Evolutionary conservation across 108 stramenopile species (phyloP).

Genomic region (Fistulifera solaris): DNA sequence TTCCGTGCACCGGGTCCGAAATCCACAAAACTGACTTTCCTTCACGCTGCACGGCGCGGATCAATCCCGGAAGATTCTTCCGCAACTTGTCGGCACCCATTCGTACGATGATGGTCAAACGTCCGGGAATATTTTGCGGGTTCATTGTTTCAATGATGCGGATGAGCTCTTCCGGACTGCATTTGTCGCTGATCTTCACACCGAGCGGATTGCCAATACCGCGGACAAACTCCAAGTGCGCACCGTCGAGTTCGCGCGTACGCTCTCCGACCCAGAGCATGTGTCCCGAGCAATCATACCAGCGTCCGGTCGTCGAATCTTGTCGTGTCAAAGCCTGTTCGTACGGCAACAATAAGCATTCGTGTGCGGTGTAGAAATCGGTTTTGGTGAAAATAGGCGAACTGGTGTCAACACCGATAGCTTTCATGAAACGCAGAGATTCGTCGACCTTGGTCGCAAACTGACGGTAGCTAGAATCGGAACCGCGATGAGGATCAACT

Average conservation of each 20-base stretch:
- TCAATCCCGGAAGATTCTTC: constrained; percentile 90
- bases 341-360: constrained; percentile 95
- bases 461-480: constrained; percentile 59
- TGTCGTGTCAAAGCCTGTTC: constrained; percentile 94
- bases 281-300: constrained; percentile 96
- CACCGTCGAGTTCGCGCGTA: constrained; percentile 94
- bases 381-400: constrained; percentile 81
- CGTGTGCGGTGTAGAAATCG: constrained; percentile 95
- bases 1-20: constrained; percentile 97
- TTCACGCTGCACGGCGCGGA: constrained; percentile 93
- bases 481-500: too few species aligned
- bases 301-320: constrained; percentile 93
- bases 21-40: constrained; percentile 94
- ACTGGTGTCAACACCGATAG: constrained; percentile 89
- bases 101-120: constrained; percentile 94
- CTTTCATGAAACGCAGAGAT: constrained; percentile 94
- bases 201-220: constrained; percentile 97
- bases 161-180: constrained; percentile 89
- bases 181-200: constrained; percentile 95
- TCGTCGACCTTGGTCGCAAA: constrained; percentile 90
- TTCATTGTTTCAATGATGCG: constrained; percentile 89
- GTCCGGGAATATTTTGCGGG: constrained; percentile 93
- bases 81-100: constrained; percentile 96
- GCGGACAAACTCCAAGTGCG: constrained; percentile 96
- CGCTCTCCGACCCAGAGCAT: constrained; percentile 99